These are phyloP conservation scores for Scedosporium apiospermum DNA, from an alignment of 2,329 filamentous ascomycete species.

Conservation along the genomic window DNA sequence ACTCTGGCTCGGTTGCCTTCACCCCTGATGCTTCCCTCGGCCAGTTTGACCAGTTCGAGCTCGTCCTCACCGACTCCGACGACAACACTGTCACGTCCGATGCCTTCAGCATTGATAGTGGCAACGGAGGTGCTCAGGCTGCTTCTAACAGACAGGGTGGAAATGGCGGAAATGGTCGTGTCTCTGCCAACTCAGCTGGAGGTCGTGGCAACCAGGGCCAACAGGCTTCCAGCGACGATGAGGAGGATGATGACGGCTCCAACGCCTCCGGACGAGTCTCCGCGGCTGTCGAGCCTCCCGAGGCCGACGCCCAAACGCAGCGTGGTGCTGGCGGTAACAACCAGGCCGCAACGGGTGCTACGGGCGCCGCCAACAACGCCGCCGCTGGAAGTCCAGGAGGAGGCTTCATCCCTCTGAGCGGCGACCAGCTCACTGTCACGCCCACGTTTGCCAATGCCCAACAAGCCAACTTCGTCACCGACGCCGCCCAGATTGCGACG, in stretches of 20 bases:
- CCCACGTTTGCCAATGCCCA: background rate
- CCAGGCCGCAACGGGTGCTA: background rate
- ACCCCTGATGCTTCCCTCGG: background rate
- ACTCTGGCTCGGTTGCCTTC: conserved; percentile 3
- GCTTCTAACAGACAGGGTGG: background rate
- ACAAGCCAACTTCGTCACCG: background rate
- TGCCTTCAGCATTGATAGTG: background rate
- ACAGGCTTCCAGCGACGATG: background rate
- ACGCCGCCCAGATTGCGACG: background rate
- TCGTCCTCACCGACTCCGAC: conserved; percentile 2
- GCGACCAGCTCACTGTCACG: background rate
- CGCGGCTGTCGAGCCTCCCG: background rate
- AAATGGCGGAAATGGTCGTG: background rate
- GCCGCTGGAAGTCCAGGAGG: background rate
- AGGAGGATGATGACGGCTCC: background rate
- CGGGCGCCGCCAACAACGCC: background rate
- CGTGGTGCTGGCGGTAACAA: background rate
- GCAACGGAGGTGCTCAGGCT: background rate
- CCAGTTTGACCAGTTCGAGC: background rate
- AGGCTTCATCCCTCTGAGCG: background rate
- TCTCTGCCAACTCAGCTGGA: background rate
- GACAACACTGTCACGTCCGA: conserved; percentile 3
- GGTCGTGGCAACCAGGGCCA: background rate
- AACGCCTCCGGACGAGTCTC: background rate
- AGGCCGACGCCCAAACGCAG: background rate